phyloP scores from a whole-genome alignment of 805 yeast genomes.

The Kuraishia hungarica region DNA sequence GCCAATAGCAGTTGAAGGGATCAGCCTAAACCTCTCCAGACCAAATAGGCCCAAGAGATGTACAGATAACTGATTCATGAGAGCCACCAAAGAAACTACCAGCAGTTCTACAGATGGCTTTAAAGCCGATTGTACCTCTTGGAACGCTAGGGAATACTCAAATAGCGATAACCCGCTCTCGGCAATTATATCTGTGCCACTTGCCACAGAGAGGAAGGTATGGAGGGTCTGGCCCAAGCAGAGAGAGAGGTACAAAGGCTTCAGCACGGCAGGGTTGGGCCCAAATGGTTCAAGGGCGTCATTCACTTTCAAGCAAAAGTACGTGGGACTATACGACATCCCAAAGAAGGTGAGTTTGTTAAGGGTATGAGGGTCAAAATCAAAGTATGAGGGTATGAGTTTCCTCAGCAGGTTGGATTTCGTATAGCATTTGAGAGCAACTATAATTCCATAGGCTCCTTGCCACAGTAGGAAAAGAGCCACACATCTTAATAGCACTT shows the following conservation, averaged over 20 bases:
- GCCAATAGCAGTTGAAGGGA: slow-evolving; percentile 58
- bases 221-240: slow-evolving; percentile 60
- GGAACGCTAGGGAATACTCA: slow-evolving; percentile 70
- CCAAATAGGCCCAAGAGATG: slow-evolving; percentile 56
- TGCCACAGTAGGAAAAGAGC: slow-evolving; percentile 25
- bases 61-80: slow-evolving; percentile 48
- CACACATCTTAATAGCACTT: slow-evolving; percentile 26
- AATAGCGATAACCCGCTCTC: slow-evolving; percentile 67
- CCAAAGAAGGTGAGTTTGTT: slow-evolving; percentile 17
- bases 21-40: slow-evolving; percentile 44
- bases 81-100: slow-evolving; percentile 43
- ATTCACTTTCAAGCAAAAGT: slow-evolving; percentile 7
- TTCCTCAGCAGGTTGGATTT: slow-evolving; percentile 4
- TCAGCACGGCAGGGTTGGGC: slow-evolving; percentile 44
- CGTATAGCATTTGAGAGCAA: slow-evolving; percentile 19
- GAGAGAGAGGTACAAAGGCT: slow-evolving; percentile 49
- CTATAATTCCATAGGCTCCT: slow-evolving; percentile 27
- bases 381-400: slow-evolving; percentile 11
- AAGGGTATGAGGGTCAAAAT: slow-evolving; percentile 15
- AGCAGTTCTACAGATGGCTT: slow-evolving; percentile 47
- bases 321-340: slow-evolving; percentile 14
- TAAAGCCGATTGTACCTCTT: slow-evolving; percentile 48
- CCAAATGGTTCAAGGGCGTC: slow-evolving; percentile 15
- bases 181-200: slow-evolving; percentile 46
- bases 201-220: slow-evolving; percentile 50